These are phyloP conservation scores for Nakazawaea laoshanensis DNA, from an alignment of 805 yeast genomes.

Conservation along the genomic window DNA sequence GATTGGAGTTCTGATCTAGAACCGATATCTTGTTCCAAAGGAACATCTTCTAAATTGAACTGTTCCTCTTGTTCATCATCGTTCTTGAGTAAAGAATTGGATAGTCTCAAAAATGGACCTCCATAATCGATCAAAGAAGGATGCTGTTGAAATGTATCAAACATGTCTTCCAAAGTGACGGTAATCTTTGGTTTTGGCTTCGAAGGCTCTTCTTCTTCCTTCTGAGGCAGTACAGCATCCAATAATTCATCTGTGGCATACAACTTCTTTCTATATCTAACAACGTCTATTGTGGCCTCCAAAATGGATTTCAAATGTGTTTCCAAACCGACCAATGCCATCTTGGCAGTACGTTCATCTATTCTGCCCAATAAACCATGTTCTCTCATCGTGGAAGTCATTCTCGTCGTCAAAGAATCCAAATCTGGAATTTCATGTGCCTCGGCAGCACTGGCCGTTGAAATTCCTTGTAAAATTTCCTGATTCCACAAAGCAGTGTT, in stretches of 20 bases:
- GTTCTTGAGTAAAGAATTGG: conserved; percentile 42
- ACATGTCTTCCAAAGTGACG: conserved; percentile 58
- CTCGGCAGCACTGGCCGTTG: conserved; percentile 73
- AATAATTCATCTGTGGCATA: conserved; percentile 27
- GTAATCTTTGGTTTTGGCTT: conserved; percentile 25
- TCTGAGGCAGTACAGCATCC: conserved; percentile 11
- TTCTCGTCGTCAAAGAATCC: conserved; percentile 55
- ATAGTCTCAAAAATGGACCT: conserved; percentile 48
- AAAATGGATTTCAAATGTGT: conserved; percentile 66
- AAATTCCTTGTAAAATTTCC: conserved; percentile 80
- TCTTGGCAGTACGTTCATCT: conserved; percentile 70
- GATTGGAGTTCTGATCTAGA: conserved; percentile 63
- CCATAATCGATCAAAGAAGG: conserved; percentile 66
- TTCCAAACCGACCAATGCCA: conserved; percentile 75
- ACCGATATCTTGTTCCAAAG: conserved; percentile 28
- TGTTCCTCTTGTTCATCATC: conserved; percentile 31
- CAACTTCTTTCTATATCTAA: conserved; percentile 48
- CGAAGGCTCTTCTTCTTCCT: conserved; percentile 10
- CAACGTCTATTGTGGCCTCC: conserved; percentile 67
- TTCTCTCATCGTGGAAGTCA: conserved; percentile 81
- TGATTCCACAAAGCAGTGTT: conserved; percentile 82
- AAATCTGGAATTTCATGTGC: conserved; percentile 76
- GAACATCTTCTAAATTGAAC: not conserved
- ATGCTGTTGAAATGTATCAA: conserved; percentile 51
- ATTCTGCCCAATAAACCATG: conserved; percentile 80